These are phyloP conservation scores for Erodium moschatum DNA, from an alignment of 441 rosid genomes.

Conservation along the genomic window DNA sequence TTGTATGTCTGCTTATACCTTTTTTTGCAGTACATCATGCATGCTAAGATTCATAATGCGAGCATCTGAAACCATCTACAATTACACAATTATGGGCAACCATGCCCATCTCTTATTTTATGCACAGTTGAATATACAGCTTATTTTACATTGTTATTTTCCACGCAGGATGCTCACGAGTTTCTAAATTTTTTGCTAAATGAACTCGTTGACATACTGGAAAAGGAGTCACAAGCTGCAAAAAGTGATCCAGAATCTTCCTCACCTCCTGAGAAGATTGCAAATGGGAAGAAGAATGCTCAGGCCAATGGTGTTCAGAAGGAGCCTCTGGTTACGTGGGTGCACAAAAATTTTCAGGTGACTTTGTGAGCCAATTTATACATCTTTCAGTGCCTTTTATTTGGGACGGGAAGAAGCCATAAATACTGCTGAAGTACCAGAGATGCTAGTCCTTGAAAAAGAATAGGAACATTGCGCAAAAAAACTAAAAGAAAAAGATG, in stretches of 20 bases:
- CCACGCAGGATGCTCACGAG: conserved; percentile 82
- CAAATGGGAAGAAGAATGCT: conserved; percentile 53
- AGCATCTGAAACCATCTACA: not conserved
- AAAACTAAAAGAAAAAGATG: not conserved
- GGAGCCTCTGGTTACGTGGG: conserved; percentile 91
- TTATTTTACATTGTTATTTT: not conserved
- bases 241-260: conserved; percentile 62
- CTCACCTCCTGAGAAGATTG: conserved; percentile 60
- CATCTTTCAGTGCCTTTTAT: not conserved
- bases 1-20: not conserved
- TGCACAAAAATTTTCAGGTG: conserved; percentile 89
- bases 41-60: not conserved
- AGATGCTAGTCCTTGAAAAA: not conserved
- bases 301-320: conserved; percentile 55
- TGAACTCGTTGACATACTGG: conserved; percentile 86
- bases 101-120: not conserved
- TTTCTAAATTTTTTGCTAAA: conserved; percentile 82
- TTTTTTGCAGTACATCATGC: not conserved
- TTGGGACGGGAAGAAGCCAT: not conserved
- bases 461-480: not conserved
- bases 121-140: not conserved
- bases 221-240: conserved; percentile 74
- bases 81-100: not conserved
- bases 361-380: conserved; percentile 12
- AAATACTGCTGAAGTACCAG: not conserved